Conservation (phyloP, 768 basidiomycete species). For the Roridomyces roridus region DNA sequence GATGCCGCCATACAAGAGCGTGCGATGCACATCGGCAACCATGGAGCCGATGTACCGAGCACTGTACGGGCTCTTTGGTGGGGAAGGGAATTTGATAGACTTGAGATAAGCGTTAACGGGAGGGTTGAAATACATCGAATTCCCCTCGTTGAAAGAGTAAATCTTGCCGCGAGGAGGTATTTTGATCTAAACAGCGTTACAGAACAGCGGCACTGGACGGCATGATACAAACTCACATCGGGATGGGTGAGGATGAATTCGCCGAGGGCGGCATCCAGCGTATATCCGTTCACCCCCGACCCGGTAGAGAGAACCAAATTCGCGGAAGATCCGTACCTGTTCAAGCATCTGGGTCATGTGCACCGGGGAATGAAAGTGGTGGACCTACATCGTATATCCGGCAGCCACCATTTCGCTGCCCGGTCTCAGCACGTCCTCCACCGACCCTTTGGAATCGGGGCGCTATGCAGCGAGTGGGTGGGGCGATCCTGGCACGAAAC, state of each 20-base stretch:
- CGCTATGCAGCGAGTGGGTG: conserved; percentile 47
- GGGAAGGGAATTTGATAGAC: conserved; percentile 87
- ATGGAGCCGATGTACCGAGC: conserved; percentile 97
- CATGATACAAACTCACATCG: conserved; percentile 54
- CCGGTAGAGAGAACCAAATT: conserved; percentile 97
- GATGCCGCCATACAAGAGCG: conserved; percentile 95
- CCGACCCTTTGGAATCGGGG: conserved; percentile 76
- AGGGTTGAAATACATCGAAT: conserved; percentile 90
- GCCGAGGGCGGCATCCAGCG: conserved; percentile 91
- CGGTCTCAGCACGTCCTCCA: conserved; percentile 90
- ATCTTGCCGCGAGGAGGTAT: conserved; percentile 97
- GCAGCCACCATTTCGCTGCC: conserved; percentile 98
- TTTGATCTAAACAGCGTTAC: conserved; percentile 65
- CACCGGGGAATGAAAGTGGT: conserved; percentile 1
- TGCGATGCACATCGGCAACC: conserved; percentile 98
- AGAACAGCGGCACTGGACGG: conserved; percentile 10
- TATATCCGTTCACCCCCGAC: conserved; percentile 96
- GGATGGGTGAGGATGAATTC: conserved; percentile 99
- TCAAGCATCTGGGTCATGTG: background rate
- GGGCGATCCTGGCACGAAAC: background rate
- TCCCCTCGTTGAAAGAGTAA: conserved; percentile 99
- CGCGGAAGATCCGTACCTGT: conserved; percentile 87
- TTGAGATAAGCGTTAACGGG: conserved; percentile 85
- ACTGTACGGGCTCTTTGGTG: conserved; percentile 85
- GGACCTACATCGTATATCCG: conserved; percentile 90